phyloP scores from a whole-genome alignment of 2,329 filamentous ascomycete genomes.

The Emmonsiellopsis sp. region DNA sequence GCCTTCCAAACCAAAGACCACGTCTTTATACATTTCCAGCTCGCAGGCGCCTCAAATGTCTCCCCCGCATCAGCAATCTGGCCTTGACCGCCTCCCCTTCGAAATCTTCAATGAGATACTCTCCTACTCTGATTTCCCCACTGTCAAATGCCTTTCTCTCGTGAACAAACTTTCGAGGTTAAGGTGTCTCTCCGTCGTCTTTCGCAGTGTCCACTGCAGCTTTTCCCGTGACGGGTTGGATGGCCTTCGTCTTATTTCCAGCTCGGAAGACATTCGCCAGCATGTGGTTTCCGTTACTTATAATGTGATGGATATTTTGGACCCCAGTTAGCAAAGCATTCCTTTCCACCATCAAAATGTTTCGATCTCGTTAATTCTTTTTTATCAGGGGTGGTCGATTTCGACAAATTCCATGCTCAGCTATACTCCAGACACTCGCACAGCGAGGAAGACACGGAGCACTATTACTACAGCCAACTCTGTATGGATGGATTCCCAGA shows the following conservation, averaged over 20 bases:
- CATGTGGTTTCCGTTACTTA: background rate
- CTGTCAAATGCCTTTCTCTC: no score
- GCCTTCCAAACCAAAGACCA: no score
- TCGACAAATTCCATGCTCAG: background rate
- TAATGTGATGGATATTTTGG: background rate
- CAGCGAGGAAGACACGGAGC: background rate
- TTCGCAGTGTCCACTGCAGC: background rate
- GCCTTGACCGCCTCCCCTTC: no score
- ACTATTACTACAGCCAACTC: background rate
- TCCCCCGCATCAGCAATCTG: no score
- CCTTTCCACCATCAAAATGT: background rate
- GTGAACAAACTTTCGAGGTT: no score
- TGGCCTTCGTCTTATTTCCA: no score
- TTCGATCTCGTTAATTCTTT: background rate
- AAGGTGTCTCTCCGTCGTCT: background rate
- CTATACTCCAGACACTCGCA: background rate
- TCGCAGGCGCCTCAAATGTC: no score
- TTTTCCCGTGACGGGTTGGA: no score
- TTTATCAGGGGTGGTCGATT: background rate
- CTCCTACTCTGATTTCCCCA: no score
- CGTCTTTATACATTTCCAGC: no score
- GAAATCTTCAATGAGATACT: no score
- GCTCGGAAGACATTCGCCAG: background rate
- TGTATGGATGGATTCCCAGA: background rate
- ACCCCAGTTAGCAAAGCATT: background rate